A percentile compares a stretch with the other conserved stretches of the same genome.
Evolutionary conservation across 495 filamentous ascomycete species (phyloP).

Genomic region (Acidiella bohemica): DNA sequence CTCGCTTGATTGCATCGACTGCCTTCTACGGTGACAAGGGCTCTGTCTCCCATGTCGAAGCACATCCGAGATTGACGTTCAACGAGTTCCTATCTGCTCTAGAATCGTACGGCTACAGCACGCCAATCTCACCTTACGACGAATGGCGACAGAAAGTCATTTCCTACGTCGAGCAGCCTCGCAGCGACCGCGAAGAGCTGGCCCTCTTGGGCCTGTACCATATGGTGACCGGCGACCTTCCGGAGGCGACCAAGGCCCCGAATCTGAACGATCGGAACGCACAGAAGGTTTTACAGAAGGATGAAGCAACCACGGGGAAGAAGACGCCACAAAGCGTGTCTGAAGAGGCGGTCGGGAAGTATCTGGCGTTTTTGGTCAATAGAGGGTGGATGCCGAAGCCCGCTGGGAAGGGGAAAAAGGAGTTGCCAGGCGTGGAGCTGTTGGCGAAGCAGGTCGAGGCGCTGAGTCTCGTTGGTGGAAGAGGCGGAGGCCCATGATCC

Average conservation of each 20-base stretch:
- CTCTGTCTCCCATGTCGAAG: conserved; percentile 60
- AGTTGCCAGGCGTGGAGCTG: conserved; percentile 15
- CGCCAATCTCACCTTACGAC: conserved; percentile 54
- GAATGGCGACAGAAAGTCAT: conserved; percentile 28
- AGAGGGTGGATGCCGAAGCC: conserved; percentile 58
- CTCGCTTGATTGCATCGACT: conserved; percentile 59
- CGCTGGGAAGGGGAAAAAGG: conserved; percentile 1
- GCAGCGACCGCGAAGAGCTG: conserved; percentile 41
- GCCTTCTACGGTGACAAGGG: conserved; percentile 45
- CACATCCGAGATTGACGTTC: conserved; percentile 66
- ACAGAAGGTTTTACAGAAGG: conserved; percentile 43
- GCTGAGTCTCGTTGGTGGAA: conserved; percentile 24
- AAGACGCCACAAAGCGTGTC: conserved; percentile 49
- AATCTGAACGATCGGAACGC: conserved; percentile 71
- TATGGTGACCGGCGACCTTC: conserved; percentile 69
- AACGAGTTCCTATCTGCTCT: conserved; percentile 62
- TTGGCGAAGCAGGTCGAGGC: conserved; percentile 17
- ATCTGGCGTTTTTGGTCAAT: conserved; percentile 56
- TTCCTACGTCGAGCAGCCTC: conserved; percentile 26
- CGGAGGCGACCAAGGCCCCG: conserved; percentile 61
- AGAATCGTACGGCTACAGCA: conserved; percentile 62
- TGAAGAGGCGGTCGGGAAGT: conserved; percentile 57
- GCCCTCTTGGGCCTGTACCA: conserved; percentile 79
- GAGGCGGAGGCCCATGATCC: conserved; percentile 11
- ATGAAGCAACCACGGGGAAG: conserved; percentile 43